Evolutionary conservation across 768 basidiomycete species (phyloP).

Genomic region (Boletellus emodensis): DNA sequence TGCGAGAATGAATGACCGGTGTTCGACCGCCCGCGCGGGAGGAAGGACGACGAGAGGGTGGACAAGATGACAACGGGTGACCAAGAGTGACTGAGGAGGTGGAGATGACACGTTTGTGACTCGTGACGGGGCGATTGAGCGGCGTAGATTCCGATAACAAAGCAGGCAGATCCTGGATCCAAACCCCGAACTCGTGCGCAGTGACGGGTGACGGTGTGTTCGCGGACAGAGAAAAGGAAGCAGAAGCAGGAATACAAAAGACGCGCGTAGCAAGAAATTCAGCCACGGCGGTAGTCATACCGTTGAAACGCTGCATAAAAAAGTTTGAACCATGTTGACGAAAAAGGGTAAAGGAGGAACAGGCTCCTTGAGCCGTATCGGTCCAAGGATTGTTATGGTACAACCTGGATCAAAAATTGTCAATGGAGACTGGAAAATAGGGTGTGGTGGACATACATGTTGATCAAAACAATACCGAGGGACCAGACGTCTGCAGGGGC

Average conservation of each 20-base stretch:
- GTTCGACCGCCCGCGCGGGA: constrained; percentile 60
- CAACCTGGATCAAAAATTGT: constrained; percentile 49
- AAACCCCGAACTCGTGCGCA: constrained; percentile 80
- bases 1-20: constrained; percentile 50
- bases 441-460: constrained; percentile 60
- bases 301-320: constrained; percentile 86
- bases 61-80: constrained; percentile 59
- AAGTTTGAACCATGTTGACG: constrained; percentile 76
- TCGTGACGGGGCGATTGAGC: constrained; percentile 26
- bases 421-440: neutral
- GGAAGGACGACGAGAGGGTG: constrained; percentile 66
- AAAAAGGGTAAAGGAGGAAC: constrained; percentile 79
- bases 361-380: constrained; percentile 80
- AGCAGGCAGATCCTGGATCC: constrained; percentile 79
- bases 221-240: constrained; percentile 28
- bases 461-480: constrained; percentile 96
- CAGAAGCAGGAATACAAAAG: constrained; percentile 70
- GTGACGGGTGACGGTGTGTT: constrained; percentile 42
- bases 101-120: constrained; percentile 57
- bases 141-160: constrained; percentile 49
- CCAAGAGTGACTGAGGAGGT: constrained; percentile 56
- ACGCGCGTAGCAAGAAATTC: constrained; percentile 81
- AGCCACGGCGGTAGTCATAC: constrained; percentile 83
- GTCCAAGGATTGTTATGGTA: constrained; percentile 99
- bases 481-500: constrained; percentile 99